phyloP scores from a whole-genome alignment of 2,329 filamentous ascomycete species.

The Xylariaceae sp. region DNA sequence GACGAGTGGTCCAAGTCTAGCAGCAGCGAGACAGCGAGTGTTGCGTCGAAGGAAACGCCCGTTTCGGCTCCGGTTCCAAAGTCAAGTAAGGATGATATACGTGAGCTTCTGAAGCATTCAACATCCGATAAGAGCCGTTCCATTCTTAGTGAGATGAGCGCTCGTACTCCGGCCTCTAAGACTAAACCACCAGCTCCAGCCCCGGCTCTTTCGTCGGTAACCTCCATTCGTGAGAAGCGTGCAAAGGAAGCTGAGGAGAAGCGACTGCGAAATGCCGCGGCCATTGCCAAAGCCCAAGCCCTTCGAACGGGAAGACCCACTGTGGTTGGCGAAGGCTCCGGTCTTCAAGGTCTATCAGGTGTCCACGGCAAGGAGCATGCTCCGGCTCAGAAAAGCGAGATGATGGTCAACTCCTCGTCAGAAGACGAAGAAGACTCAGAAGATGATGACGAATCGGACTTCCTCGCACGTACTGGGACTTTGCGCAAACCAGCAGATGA shows the following conservation, averaged over 20 bases:
- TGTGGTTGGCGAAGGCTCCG: conserved; percentile 75
- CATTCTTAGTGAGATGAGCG: conserved; percentile 46
- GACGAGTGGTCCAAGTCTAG: conserved; percentile 59
- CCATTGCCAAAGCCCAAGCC: conserved; percentile 67
- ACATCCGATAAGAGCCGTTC: conserved; percentile 45
- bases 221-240: conserved; percentile 69
- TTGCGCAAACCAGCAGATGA: conserved; percentile 47
- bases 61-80: conserved; percentile 24
- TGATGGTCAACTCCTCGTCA: conserved; percentile 86
- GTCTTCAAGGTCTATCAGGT: conserved; percentile 65
- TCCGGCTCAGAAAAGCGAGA: conserved; percentile 66
- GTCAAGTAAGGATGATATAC: conserved; percentile 46
- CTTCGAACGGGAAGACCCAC: conserved; percentile 49
- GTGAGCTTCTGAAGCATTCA: conserved; percentile 42
- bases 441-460: conserved; percentile 42
- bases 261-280: conserved; percentile 67
- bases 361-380: conserved; percentile 76
- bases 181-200: conserved; percentile 38
- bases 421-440: conserved; percentile 71
- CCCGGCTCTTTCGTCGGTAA: conserved; percentile 38
- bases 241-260: conserved; percentile 73
- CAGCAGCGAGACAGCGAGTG: conserved; percentile 33
- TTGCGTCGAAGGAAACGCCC: background rate
- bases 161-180: conserved; percentile 28
- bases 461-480: conserved; percentile 47